Base-by-base conservation (phyloP, 768 basidiomycete species). In the Xerocomellus chrysenteron region DNA sequence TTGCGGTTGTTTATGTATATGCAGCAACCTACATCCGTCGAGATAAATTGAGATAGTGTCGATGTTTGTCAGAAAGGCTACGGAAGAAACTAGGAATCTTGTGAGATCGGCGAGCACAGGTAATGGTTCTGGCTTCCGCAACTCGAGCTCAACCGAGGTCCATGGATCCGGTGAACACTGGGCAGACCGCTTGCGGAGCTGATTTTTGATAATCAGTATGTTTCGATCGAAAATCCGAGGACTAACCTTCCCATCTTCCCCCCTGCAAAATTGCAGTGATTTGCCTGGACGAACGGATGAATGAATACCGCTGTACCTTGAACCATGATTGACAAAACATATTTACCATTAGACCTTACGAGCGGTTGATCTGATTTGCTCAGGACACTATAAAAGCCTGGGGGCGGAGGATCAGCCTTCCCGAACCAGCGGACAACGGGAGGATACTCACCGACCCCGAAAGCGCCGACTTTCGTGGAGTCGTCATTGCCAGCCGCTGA, bases 311-410 rank as follows among this genome's bases (percentile, higher is more conserved):
- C 6, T 17, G 14, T 21, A 7, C 17, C 19, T 16, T 21, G 42
- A 8, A 40, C 14, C 19, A 16, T 9, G 7, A 36, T 24, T 16
- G 40, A 21, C 7, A 49, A 32, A 24, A 2, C 9, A 14, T 14
- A 0, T 17, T 46, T 45, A 63, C 62, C 57, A 16, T 39, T 14
- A 6, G 62, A 63, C n/a, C 0, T 54, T 11, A 63, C 58, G 5
- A 60, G 32, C 16, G 62, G 62, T 39, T 21, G 39, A 41, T 63
- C 51, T 19, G 62, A 52, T 48, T 55, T 64, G 16, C 62, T 63
- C 28, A 63, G 36, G 10, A 56, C 62, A 8, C 62, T 56, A 47
- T 63, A 63, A 51, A 63, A 63, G 8, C 62, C 62, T 63, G 21
- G 10, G 3, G 14, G 2, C 5, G 2, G 19, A 7, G 9, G 3